A percentile compares a stretch with the other conserved stretches of the same genome.
Conservation (phyloP, 805 yeast genomes). For the Saccharomyces mikatae region DNA sequence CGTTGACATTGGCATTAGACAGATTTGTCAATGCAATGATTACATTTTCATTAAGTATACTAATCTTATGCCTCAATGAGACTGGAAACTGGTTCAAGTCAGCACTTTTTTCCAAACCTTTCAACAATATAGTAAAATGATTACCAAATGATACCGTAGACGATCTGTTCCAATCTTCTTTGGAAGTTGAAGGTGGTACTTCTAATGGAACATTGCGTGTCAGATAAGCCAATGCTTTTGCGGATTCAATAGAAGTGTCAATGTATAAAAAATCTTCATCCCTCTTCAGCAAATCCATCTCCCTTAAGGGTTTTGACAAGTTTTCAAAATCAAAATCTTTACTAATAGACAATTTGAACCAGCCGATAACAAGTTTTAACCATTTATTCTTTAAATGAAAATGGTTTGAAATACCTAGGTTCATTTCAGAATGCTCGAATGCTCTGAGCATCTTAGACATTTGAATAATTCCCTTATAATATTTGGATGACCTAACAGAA, state of each 20-base stretch:
- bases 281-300: constrained; percentile 26
- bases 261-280: constrained; percentile 41
- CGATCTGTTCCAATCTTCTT: constrained; percentile 42
- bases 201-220: constrained; percentile 49
- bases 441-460: constrained; percentile 23
- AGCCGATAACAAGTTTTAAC: constrained; percentile 39
- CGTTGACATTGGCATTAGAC: constrained; percentile 60
- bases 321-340: constrained; percentile 28
- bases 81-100: constrained; percentile 26
- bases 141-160: constrained; percentile 59
- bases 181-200: constrained; percentile 44
- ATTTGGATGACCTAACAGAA: constrained; percentile 10
- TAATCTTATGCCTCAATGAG: constrained; percentile 41
- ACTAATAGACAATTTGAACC: constrained; percentile 45
- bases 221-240: constrained; percentile 46
- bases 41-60: constrained; percentile 49
- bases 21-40: constrained; percentile 60
- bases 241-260: constrained; percentile 53
- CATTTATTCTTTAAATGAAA: constrained; percentile 38
- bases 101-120: constrained; percentile 33
- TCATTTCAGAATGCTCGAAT: constrained; percentile 16
- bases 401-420: constrained; percentile 33
- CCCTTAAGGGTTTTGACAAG: constrained; percentile 21
- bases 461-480: constrained; percentile 22
- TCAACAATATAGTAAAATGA: constrained; percentile 52